Percentiles rank a stretch among this genome's conserved stretches.
Evolutionary conservation across 768 basidiomycete genomes (phyloP).

Genomic region (Lactarius hengduanensis): DNA sequence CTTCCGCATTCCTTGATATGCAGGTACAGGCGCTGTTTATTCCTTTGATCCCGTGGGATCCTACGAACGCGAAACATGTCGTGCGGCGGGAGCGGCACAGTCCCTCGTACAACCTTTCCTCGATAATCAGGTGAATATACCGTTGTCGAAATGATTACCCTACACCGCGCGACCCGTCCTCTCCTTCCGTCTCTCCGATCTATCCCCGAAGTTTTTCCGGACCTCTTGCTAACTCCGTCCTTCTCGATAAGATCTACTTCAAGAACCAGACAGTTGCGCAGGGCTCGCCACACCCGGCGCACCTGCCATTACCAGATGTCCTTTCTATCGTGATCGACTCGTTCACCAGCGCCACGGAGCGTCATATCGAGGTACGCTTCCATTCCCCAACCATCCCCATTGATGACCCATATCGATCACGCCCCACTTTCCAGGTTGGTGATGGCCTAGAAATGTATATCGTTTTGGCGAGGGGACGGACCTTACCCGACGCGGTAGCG

Average conservation of each 20-base stretch:
- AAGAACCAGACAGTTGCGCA: conserved; percentile 86
- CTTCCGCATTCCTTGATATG: conserved; percentile 6
- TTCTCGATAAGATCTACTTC: conserved; percentile 80
- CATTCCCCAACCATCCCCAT: conserved; percentile 1
- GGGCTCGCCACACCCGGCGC: conserved; percentile 70
- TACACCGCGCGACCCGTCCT: not conserved
- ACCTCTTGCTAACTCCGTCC: conserved; percentile 31
- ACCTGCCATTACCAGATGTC: conserved; percentile 79
- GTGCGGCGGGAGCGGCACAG: conserved; percentile 95
- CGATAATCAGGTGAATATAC: conserved; percentile 85
- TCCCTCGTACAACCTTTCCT: conserved; percentile 94
- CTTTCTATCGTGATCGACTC: conserved; percentile 90
- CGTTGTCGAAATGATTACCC: conserved; percentile 8
- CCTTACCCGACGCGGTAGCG: conserved; percentile 55
- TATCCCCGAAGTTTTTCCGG: conserved; percentile 45
- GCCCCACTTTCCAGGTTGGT: conserved; percentile 63
- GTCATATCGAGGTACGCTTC: conserved; percentile 86
- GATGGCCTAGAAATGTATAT: conserved; percentile 94
- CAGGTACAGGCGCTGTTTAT: conserved; percentile 95
- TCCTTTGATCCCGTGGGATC: conserved; percentile 99
- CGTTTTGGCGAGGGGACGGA: conserved; percentile 68
- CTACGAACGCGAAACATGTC: conserved; percentile 95
- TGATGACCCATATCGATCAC: conserved; percentile 1
- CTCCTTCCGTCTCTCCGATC: conserved; percentile 11
- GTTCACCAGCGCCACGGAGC: conserved; percentile 95